Evolutionary conservation across 257 asterid genomes (phyloP), one percentile per base, ranked within the genome.

Genomic region (Fraxinus anomala): DNA sequence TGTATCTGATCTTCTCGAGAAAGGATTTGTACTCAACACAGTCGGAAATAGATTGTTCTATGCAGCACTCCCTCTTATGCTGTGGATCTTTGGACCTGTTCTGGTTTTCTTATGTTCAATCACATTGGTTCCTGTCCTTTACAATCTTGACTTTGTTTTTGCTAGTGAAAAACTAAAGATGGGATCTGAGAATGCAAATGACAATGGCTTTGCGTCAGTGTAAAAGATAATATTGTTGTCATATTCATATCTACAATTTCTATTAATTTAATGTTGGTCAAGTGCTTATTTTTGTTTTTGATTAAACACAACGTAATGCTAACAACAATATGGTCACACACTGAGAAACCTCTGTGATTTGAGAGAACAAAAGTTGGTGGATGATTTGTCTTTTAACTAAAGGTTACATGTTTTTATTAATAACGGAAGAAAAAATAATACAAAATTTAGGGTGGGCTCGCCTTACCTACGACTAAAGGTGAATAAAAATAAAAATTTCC

Each of bases 61-160:
- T 79, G 85, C 84, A 1, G 97, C 96, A 40, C 81, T 94, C 76
- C 98, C 98, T 30, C 81, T 94, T 3, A 23, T 94, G 89, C 83
- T 92, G 28, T 94, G 98, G 98, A 91, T 94, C 9, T 94, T 92
- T 6, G 98, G 98, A 12, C 98, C 98, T 0, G 96, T 94, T 16
- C 67, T 94, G 73, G 97, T 89, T 5, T 89, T 92, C 71, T 77
- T 94, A 33, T 89, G 96, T 82, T 89, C 74, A 3, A 70, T 86
- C 5, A 88, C 94, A 1, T 76, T 94, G 94, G 96, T 94, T 40
- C 91, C 91, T 0, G 87, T 94, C 85, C 94, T 94, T 33, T 94
- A 94, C 63, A 92, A 94, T 76, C 80, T 94, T 73, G 98, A 94
- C 71, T 67, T 92, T 21, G 88, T 92, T 36, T 82, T 87, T n/a